Conservation (phyloP, 805 yeast genomes). For the Metschnikowia lachancei region DNA sequence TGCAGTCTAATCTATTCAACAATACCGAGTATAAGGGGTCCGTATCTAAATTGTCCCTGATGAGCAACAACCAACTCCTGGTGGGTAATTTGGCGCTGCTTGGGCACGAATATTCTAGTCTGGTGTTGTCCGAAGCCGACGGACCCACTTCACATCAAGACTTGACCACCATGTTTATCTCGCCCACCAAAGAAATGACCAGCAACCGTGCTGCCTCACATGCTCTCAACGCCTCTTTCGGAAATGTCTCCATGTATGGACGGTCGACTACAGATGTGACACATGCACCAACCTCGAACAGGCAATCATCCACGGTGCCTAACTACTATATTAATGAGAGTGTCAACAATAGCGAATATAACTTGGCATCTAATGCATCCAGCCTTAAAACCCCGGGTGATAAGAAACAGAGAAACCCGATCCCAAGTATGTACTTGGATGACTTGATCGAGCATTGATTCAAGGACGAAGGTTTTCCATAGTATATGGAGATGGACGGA, state of each 20-base stretch:
- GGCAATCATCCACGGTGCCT: conserved; percentile 35
- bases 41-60: conserved; percentile 37
- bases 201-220: conserved; percentile 37
- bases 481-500: no score
- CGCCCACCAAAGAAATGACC: conserved; percentile 75
- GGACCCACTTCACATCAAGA: conserved; percentile 35
- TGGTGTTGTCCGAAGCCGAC: conserved; percentile 4
- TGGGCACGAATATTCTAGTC: conserved; percentile 25
- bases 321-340: conserved; percentile 40
- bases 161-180: conserved; percentile 58
- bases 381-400: conserved; percentile 4
- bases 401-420: conserved; percentile 29
- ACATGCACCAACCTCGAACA: conserved; percentile 22
- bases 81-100: conserved; percentile 19
- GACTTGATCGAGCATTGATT: conserved; percentile 42
- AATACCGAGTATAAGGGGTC: conserved; percentile 21
- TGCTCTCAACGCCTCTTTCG: conserved; percentile 22
- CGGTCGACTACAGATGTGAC: conserved; percentile 22
- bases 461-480: neutral
- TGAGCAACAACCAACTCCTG: conserved; percentile 22
- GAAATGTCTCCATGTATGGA: conserved; percentile 18
- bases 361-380: conserved; percentile 12
- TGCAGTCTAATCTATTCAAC: conserved; percentile 2
- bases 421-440: conserved; percentile 51
- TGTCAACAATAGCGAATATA: conserved; percentile 34